Evolutionary conservation across 805 yeast species (phyloP).

Genomic region (Hyphopichia homilentoma): DNA sequence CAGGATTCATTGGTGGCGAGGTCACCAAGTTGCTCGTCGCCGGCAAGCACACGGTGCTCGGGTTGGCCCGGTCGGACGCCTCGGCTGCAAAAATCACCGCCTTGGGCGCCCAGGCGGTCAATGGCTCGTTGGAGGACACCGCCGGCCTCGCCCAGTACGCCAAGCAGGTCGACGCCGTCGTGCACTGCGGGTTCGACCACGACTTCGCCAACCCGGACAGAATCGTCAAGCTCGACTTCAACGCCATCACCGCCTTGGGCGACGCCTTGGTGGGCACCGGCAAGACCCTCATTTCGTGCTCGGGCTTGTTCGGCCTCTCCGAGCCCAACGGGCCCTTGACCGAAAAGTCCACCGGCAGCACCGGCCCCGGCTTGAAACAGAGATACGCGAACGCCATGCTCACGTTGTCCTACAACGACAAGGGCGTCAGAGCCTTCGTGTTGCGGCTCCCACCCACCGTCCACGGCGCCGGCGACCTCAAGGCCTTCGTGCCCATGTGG

Average conservation of each 20-base stretch:
- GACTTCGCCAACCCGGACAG: slow-evolving; percentile 18
- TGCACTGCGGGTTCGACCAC: slow-evolving; percentile 35
- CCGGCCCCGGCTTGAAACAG: slow-evolving; percentile 1
- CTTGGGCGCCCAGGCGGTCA: slow-evolving; percentile 20
- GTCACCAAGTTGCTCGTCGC: slow-evolving; percentile 15
- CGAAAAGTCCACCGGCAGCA: slow-evolving; percentile 6
- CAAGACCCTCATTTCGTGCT: slow-evolving; percentile 21
- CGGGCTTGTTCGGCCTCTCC: slow-evolving; percentile 13
- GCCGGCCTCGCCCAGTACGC: slow-evolving; percentile 24
- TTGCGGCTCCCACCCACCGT: slow-evolving; percentile 30
- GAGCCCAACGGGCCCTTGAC: slow-evolving; percentile 7
- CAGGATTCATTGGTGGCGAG: slow-evolving; percentile 28
- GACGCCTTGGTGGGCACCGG: slow-evolving; percentile 23
- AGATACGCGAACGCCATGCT: slow-evolving; percentile 7
- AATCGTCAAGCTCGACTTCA: slow-evolving; percentile 17
- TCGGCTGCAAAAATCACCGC: slow-evolving; percentile 19
- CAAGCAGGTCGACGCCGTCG: slow-evolving; percentile 27
- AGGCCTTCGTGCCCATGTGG: slow-evolving; percentile 3
- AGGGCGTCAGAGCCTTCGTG: slow-evolving; percentile 19
- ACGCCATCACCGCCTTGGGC: slow-evolving; percentile 22
- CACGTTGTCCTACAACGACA: slow-evolving; percentile 11
- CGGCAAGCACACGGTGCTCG: slow-evolving; percentile 23
- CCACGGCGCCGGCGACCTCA: slow-evolving; percentile 28
- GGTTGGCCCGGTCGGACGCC: slow-evolving; percentile 26
- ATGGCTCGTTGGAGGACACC: slow-evolving; percentile 24